Evolutionary conservation across 2,329 filamentous ascomycete species (phyloP).

Genomic region (Teratosphaeriaceae sp.): DNA sequence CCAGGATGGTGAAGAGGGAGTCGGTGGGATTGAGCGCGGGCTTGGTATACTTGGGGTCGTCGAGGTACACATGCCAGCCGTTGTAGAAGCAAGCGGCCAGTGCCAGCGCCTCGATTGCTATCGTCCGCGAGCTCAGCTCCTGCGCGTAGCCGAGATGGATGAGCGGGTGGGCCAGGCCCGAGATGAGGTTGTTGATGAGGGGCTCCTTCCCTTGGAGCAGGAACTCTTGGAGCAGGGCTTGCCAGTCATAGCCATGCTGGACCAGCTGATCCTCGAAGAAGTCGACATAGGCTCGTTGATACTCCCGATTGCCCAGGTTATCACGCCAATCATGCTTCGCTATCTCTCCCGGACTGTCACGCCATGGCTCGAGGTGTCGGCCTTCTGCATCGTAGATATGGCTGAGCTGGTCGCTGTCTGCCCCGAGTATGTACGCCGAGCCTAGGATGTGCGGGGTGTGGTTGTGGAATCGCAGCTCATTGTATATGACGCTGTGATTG

Average conservation of each 20-base stretch:
- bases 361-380: conserved; percentile 69
- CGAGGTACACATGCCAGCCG: conserved; percentile 55
- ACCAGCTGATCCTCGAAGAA: conserved; percentile 93
- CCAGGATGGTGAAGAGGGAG: conserved; percentile 63
- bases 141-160: conserved; percentile 93
- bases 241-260: conserved; percentile 74
- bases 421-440: conserved; percentile 81
- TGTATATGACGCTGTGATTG: conserved; percentile 78
- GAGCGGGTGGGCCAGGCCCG: conserved; percentile 79
- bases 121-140: conserved; percentile 75
- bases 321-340: conserved; percentile 79
- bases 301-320: conserved; percentile 67
- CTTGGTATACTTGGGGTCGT: conserved; percentile 64
- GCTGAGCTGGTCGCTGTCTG: conserved; percentile 64
- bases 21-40: conserved; percentile 52
- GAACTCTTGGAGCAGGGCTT: conserved; percentile 66
- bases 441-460: conserved; percentile 75
- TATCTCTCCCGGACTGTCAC: conserved; percentile 77
- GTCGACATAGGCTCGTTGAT: conserved; percentile 81
- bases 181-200: conserved; percentile 71
- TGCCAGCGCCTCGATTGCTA: conserved; percentile 82
- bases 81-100: conserved; percentile 57
- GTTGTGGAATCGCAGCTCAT: conserved; percentile 70
- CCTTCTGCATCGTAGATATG: conserved; percentile 73
- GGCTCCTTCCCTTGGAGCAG: conserved; percentile 69